Conservation (phyloP, 345 rosid genomes). For the Syzygium jambos region DNA sequence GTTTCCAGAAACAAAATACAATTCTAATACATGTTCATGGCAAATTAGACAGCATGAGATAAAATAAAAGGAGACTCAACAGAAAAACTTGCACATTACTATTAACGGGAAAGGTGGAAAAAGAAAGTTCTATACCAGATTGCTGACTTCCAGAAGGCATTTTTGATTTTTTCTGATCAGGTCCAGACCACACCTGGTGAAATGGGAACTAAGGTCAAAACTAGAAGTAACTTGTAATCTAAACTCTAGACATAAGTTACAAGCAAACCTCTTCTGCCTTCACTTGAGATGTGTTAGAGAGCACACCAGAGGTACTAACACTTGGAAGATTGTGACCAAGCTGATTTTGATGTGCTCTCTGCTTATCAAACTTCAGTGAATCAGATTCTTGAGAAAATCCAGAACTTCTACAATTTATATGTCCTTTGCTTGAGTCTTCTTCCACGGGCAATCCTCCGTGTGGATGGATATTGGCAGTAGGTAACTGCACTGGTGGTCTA, state of each 20-base stretch:
- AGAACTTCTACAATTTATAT: constrained; percentile 17
- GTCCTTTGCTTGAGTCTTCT: constrained; percentile 35
- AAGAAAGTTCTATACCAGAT: constrained; percentile 1
- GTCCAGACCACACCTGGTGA: constrained; percentile 1
- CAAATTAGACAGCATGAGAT: neutral
- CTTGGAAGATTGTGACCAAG: constrained; percentile 24
- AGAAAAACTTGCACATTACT: neutral
- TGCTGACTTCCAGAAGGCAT: constrained; percentile 3
- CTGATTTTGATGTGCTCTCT: constrained; percentile 29
- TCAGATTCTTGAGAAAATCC: constrained; percentile 31
- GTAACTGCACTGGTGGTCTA: constrained; percentile 39
- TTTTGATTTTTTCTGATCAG: neutral
- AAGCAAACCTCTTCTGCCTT: constrained; percentile 71
- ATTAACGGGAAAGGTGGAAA: neutral
- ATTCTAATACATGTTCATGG: neutral
- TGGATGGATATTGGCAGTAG: constrained; percentile 27
- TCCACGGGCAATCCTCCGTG: constrained; percentile 75
- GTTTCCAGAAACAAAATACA: neutral
- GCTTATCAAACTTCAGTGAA: constrained; percentile 36
- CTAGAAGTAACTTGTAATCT: neutral
- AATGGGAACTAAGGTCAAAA: neutral
- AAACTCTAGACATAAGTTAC: neutral
- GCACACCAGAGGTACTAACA: constrained; percentile 29
- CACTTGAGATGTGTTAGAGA: constrained; percentile 31
- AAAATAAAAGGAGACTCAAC: neutral